Evolutionary conservation across 2,329 filamentous ascomycete species (phyloP), one percentile per base, ranked within the genome.

Genomic region (Alternaria gansuensis): DNA sequence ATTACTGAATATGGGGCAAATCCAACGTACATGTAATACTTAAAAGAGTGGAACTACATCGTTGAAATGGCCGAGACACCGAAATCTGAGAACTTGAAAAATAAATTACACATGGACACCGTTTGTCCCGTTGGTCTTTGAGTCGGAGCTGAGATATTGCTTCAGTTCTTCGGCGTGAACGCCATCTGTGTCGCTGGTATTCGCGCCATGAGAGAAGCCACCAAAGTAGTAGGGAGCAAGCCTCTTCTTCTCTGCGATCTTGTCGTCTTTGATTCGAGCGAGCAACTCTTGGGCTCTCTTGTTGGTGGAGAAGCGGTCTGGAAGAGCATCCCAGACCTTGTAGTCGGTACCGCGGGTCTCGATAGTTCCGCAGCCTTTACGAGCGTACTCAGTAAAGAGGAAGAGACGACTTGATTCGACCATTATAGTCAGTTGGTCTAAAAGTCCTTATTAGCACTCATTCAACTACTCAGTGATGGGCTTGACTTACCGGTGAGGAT

Each of bases 361-460:
- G 45, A 78, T 72, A 14, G 68, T 72, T 44, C 76, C 75, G 39
- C 75, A 78, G 28, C 68, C 74, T 2, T 59, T 66, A 1, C 75
- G 68, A 13, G 76, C 76, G 52, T 77, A 78, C 45, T 78, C 76
- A 0, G 76, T 78, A 65, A 70, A 78, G 14, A 78, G 65, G 60
- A 78, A 77, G 4, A 76, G 72, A n/a, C 75, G 73, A 37, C 73
- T 76, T 13, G 72, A 73, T 60, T 78, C 76, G 29, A 78, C 49
- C 76, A 78, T 78, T 45, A 78, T 74, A 9, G 76, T 78, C 51
- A 78, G 59, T 69, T 78, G 74, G 51, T 78, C 74, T 74, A 46
- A 17, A 17, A 37, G 28, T 6, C 21, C n/a, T 0, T 2, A 37
- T 67, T 23, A 65, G 43, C 37, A 41, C 4, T 3, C 11, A 1